Percentiles rank a stretch among this genome's conserved stretches.
Conservation (phyloP, 2,329 filamentous ascomycete species). For the Zymoseptoria brevis region DNA sequence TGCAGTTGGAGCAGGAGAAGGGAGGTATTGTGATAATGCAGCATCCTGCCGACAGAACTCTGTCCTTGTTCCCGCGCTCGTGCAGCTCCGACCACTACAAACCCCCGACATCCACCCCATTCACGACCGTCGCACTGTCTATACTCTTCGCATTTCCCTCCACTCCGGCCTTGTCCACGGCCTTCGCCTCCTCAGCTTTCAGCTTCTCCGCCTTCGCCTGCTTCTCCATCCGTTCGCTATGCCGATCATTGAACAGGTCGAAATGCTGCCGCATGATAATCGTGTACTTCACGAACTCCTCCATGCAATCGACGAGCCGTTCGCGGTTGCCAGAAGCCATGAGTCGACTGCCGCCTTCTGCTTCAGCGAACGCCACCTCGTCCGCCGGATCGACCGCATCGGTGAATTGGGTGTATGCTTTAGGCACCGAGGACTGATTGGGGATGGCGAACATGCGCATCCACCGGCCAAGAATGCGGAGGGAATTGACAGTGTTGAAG, state of each 20-base stretch:
- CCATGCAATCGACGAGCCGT: constrained; percentile 42
- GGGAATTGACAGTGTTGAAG: constrained; percentile 59
- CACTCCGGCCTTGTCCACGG: constrained; percentile 3
- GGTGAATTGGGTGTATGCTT: constrained; percentile 56
- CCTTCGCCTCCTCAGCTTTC: neutral
- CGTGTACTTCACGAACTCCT: constrained; percentile 63
- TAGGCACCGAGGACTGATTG: constrained; percentile 58
- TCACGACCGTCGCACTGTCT: constrained; percentile 2
- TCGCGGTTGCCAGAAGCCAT: constrained; percentile 22
- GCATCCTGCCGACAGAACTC: too few species aligned
- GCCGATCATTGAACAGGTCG: constrained; percentile 54
- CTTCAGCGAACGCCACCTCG: constrained; percentile 12
- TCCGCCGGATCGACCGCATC: constrained; percentile 31
- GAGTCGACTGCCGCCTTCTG: constrained; percentile 23
- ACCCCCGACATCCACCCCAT: constrained; percentile 1
- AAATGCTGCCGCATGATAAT: constrained; percentile 56
- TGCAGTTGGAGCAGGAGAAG: too few species aligned
- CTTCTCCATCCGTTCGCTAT: constrained; percentile 45
- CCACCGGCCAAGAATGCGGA: constrained; percentile 60
- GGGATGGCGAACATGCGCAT: constrained; percentile 43
- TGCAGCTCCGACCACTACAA: neutral
- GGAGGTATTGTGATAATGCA: too few species aligned
- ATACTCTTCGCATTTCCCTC: constrained; percentile 8
- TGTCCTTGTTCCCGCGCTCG: too few species aligned
- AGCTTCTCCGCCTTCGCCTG: constrained; percentile 6